These are phyloP conservation scores for Trichoderma gamsii DNA, from an alignment of 495 filamentous ascomycete species.

Conservation along the genomic window DNA sequence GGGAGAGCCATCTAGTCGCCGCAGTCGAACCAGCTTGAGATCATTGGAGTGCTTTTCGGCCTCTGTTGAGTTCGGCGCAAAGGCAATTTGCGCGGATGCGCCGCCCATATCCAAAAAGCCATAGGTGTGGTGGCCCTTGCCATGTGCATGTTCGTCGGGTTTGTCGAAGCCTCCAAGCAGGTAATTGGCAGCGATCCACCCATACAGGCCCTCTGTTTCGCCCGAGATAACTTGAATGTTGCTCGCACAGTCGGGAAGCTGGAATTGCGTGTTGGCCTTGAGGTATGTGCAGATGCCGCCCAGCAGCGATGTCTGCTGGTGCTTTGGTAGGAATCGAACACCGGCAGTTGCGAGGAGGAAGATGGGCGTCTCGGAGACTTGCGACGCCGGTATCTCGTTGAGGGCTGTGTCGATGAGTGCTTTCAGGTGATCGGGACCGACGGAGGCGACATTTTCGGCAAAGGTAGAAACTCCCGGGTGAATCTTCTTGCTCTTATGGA, in stretches of 20 bases:
- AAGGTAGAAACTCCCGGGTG: constrained; percentile 89
- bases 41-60: constrained; percentile 85
- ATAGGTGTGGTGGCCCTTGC: constrained; percentile 90
- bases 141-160: constrained; percentile 63
- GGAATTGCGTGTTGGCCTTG: constrained; percentile 69
- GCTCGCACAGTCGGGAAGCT: constrained; percentile 78
- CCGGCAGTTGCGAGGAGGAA: constrained; percentile 97
- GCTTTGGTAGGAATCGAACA: constrained; percentile 78
- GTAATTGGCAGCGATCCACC: constrained; percentile 99
- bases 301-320: constrained; percentile 64
- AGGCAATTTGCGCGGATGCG: constrained; percentile 94
- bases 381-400: constrained; percentile 69
- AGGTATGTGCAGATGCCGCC: constrained; percentile 79
- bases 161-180: constrained; percentile 86
- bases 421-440: constrained; percentile 77
- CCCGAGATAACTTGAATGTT: constrained; percentile 95
- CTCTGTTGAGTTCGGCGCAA: constrained; percentile 90
- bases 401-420: constrained; percentile 77
- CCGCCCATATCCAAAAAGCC: constrained; percentile 98
- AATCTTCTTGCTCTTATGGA: constrained; percentile 86
- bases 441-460: constrained; percentile 63
- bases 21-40: constrained; percentile 75
- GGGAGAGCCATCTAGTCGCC: constrained; percentile 68
- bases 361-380: constrained; percentile 77
- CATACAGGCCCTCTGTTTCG: constrained; percentile 95